phyloP scores from a whole-genome alignment of 768 basidiomycete species.

The Brasilioporus rufonigricans region DNA sequence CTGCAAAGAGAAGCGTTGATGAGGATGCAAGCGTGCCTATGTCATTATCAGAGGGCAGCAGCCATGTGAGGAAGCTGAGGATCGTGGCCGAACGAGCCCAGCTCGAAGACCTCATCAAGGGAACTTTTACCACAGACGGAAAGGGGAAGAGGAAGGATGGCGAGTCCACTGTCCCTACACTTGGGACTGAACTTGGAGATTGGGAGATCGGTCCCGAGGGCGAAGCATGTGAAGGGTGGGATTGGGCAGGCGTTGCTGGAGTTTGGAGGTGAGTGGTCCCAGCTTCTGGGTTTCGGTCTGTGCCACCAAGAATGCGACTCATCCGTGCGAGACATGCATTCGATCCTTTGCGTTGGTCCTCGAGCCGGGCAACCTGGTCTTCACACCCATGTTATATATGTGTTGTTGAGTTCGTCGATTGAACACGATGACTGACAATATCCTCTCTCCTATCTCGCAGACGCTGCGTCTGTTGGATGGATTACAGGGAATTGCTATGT shows the following conservation, averaged over 20 bases:
- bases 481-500: slow-evolving; percentile 54
- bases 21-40: neutral
- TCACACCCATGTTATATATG: neutral
- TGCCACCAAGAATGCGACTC: neutral
- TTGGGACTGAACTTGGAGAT: slow-evolving; percentile 14
- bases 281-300: neutral
- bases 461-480: slow-evolving; percentile 58
- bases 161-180: neutral
- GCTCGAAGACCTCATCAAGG: slow-evolving; percentile 10
- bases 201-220: slow-evolving; percentile 23
- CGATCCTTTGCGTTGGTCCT: neutral
- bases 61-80: slow-evolving; percentile 8
- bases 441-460: slow-evolving; percentile 25
- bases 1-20: neutral
- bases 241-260: slow-evolving; percentile 58
- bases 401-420: neutral
- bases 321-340: too few relatives aligned
- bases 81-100: slow-evolving; percentile 9
- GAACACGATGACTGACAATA: slow-evolving; percentile 1
- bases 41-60: neutral
- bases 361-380: too few relatives aligned
- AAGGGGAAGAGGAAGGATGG: slow-evolving; percentile 17
- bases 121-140: neutral
- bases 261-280: slow-evolving; percentile 46
- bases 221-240: slow-evolving; percentile 44